Base-by-base conservation (phyloP, 768 basidiomycete species). In the Leccinum aurantiacum region DNA sequence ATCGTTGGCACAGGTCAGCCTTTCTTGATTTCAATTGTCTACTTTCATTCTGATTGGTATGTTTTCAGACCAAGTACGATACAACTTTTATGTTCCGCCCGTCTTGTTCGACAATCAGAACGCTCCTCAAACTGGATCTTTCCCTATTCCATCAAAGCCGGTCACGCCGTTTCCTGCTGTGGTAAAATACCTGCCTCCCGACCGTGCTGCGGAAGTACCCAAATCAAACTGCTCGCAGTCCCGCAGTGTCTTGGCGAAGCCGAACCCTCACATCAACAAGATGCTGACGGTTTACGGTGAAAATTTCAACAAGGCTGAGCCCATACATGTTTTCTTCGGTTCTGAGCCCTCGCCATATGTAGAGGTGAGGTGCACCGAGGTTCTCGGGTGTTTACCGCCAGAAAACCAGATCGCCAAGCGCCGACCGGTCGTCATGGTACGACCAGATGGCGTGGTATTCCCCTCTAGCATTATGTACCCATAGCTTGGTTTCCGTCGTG, bases 21-120 rank as follows among this genome's bases (percentile, higher is more conserved):
- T 51, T 3, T 63, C 29, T 60, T 60, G 51, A 5, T 35, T 49
- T 52, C 38, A 57, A 53, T 49, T 53, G 24, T 25, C 46, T 37
- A 4, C 17, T 50, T 53, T 54, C 27, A 48, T 60, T 55, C 65
- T 71, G 37, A 70, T 63, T 57, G 59, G 60, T 53, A 53, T 59
- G 38, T 51, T 60, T 64, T 51, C 76, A 88, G 93, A 95, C 69
- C 90, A 94, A 84, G 84, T 93, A 56, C 88, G 93, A 62, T 94
- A 95, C 77, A 93, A 95, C 74, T 95, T 95, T 75, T 95, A 93
- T 69, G 88, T 95, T 13, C 93, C 93, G 33, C 90, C 91, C 1
- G 83, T 88, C 25, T 79, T 94, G 48, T 91, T 90, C 70, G 90
- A 93, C 77, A 86, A 86, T 66, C 90, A 89, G 72, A 86, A 85